A percentile compares a stretch with the other conserved stretches of the same genome.
Conservation (phyloP, 352 stramenopile species). For the Phytophthora chlamydospora region DNA sequence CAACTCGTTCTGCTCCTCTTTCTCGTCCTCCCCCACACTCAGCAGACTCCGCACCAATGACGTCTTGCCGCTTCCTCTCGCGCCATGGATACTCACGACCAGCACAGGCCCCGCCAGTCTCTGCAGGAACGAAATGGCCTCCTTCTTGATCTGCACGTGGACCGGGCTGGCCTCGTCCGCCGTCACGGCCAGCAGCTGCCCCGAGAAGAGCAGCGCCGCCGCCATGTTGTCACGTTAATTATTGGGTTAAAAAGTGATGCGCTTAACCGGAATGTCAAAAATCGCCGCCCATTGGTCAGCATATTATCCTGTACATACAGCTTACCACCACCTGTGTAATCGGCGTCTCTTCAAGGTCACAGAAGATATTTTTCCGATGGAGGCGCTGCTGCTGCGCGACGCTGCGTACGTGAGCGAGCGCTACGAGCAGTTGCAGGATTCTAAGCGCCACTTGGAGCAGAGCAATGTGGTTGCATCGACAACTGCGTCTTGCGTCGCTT, state of each 20-base stretch:
- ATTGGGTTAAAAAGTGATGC: neutral
- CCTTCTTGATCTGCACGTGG: constrained; percentile 73
- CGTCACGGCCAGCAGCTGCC: constrained; percentile 62
- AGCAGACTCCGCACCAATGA: constrained; percentile 50
- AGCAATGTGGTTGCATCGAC: neutral
- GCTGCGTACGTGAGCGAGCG: constrained; percentile 53
- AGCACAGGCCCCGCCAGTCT: constrained; percentile 66
- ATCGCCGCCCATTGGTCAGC: no score
- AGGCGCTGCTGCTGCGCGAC: constrained; percentile 59
- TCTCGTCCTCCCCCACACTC: constrained; percentile 19
- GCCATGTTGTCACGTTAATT: constrained; percentile 8
- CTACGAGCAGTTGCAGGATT: constrained; percentile 45
- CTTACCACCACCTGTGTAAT: constrained; percentile 1
- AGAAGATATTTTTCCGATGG: constrained; percentile 46
- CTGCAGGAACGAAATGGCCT: constrained; percentile 78
- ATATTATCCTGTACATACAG: no score
- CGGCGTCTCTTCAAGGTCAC: constrained; percentile 9
- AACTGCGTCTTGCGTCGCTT: neutral
- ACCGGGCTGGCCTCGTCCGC: constrained; percentile 31
- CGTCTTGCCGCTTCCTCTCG: constrained; percentile 66
- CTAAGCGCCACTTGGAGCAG: constrained; percentile 10
- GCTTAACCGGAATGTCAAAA: no score
- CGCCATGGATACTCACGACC: constrained; percentile 73
- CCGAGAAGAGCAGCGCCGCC: constrained; percentile 66
- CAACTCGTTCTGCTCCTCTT: constrained; percentile 8